Conservation (phyloP, 2,329 filamentous ascomycete species). For the Aspergillus terreus region DNA sequence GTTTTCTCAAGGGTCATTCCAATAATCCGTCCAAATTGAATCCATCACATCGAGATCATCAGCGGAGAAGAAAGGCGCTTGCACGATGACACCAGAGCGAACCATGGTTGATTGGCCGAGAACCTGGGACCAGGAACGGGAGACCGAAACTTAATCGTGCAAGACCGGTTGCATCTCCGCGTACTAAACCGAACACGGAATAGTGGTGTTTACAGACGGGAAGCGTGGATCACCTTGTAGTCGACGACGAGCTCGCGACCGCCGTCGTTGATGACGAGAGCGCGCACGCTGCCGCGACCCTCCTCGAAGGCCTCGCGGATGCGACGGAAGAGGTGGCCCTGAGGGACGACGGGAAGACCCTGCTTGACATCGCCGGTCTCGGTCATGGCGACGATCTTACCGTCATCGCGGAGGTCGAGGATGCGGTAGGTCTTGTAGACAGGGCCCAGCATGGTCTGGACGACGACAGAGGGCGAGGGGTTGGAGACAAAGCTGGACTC, state of each 20-base stretch:
- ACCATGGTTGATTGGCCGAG: neutral
- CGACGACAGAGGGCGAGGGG: conserved; percentile 91
- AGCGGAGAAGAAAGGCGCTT: neutral
- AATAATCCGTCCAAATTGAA: neutral
- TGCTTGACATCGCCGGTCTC: conserved; percentile 99
- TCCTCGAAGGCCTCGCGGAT: conserved; percentile 81
- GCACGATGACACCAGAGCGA: conserved; percentile 3
- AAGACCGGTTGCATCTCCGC: neutral
- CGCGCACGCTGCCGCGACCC: conserved; percentile 88
- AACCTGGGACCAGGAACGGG: neutral
- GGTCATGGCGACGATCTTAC: conserved; percentile 88
- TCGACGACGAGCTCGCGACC: conserved; percentile 94
- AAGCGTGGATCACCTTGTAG: conserved; percentile 94
- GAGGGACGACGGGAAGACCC: conserved; percentile 85
- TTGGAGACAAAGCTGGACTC: conserved; percentile 98
- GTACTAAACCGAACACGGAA: conserved; percentile 11
- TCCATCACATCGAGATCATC: conserved; percentile 1
- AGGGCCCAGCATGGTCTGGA: conserved; percentile 98
- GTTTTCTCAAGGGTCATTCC: conserved; percentile 1
- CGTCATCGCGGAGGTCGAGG: conserved; percentile 87
- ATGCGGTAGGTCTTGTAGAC: conserved; percentile 99
- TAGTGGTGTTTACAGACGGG: conserved; percentile 52
- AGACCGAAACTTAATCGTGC: conserved; percentile 1
- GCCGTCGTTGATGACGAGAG: conserved; percentile 90
- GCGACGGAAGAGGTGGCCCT: conserved; percentile 81